phyloP scores from a whole-genome alignment of 164 flowering plant species.

The Protea cynaroides region DNA sequence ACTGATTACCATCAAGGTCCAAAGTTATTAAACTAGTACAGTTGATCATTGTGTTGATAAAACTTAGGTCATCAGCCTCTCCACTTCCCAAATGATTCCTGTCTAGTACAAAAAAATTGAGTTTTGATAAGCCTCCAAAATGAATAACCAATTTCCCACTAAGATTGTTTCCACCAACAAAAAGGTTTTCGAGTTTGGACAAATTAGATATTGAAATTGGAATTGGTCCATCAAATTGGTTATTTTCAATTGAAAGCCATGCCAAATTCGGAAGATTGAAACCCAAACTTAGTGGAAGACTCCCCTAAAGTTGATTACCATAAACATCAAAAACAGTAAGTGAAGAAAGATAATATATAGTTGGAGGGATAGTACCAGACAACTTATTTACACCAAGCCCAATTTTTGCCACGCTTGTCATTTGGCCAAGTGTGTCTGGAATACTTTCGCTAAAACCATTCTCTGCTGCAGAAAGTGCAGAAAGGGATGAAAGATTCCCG shows the following conservation, averaged over 20 bases:
- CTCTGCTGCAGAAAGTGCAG: too few species aligned
- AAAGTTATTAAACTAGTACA: background rate
- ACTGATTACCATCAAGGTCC: background rate
- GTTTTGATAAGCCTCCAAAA: background rate
- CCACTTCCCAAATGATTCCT: background rate
- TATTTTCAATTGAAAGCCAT: background rate
- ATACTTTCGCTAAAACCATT: background rate
- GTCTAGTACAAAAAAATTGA: background rate
- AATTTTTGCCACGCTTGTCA: too few species aligned
- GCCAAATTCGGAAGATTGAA: background rate
- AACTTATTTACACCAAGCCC: too few species aligned
- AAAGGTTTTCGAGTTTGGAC: background rate
- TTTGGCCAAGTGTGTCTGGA: background rate
- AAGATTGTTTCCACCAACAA: background rate
- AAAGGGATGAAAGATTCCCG: slow-evolving; percentile 3
- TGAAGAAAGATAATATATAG: background rate
- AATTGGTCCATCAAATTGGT: background rate
- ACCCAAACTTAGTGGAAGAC: background rate
- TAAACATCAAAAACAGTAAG: background rate
- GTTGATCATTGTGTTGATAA: background rate
- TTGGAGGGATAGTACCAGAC: background rate
- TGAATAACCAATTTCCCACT: background rate
- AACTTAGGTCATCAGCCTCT: too few species aligned
- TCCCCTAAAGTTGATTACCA: background rate
- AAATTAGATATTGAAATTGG: background rate